Evolutionary conservation across 2,329 filamentous ascomycete species (phyloP).

Genomic region (Hymenoscyphus scutula): DNA sequence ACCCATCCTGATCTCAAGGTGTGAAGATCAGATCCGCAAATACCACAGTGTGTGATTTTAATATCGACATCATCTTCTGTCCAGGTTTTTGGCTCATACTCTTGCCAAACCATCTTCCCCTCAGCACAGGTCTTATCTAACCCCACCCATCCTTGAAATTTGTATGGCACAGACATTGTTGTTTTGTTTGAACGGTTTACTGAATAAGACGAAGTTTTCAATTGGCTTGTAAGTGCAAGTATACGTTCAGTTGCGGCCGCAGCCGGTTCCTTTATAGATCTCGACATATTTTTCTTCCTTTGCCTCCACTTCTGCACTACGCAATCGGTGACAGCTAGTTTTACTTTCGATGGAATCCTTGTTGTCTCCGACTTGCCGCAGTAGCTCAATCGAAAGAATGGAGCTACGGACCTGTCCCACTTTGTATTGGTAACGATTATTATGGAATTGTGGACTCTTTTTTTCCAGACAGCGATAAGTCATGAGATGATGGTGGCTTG

Average conservation of each 20-base stretch:
- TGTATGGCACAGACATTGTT: slow-evolving; percentile 35
- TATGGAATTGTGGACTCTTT: neutral
- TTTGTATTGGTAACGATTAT: neutral
- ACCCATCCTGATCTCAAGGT: slow-evolving; percentile 36
- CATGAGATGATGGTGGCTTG: neutral
- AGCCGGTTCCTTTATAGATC: slow-evolving; percentile 20
- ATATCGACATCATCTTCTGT: slow-evolving; percentile 52
- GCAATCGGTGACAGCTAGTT: neutral
- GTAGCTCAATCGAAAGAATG: neutral
- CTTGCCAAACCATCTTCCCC: slow-evolving; percentile 38
- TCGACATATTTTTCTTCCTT: slow-evolving; percentile 19
- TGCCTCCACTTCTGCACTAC: slow-evolving; percentile 17
- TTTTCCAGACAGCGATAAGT: neutral
- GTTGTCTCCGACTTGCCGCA: neutral
- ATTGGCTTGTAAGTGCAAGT: slow-evolving; percentile 28
- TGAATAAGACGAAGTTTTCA: slow-evolving; percentile 26
- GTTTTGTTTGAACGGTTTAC: slow-evolving; percentile 24
- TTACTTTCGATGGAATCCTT: neutral
- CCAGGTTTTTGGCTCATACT: slow-evolving; percentile 48
- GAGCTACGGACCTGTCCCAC: neutral
- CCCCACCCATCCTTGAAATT: slow-evolving; percentile 41
- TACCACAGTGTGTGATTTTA: slow-evolving; percentile 49
- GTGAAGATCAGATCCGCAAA: slow-evolving; percentile 44
- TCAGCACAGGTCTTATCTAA: slow-evolving; percentile 34
- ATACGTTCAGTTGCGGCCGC: slow-evolving; percentile 27